Base-by-base conservation (phyloP, 805 yeast species). In the Peterozyma xylosa region DNA sequence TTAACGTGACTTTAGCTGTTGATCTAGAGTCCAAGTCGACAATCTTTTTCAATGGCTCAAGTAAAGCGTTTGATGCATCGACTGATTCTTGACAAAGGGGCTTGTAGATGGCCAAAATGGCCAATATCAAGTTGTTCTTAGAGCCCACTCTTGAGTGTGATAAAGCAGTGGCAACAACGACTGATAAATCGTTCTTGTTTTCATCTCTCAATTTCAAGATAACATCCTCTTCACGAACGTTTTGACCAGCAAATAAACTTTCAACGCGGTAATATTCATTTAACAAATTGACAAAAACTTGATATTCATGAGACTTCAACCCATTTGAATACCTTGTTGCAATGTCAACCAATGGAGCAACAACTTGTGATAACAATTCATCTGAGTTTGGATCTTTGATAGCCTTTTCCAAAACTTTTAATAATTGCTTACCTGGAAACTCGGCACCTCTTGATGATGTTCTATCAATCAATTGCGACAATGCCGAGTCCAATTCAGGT, bases 101-200 rank as follows among this genome's bases (percentile, higher is more conserved):
- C 63, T 85, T 89, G 63, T 90, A 91, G 46, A 78, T 82, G 48
- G 81, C 79, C 58, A 91, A 72, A 50, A 93, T 84, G 32, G 96
- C 96, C 59, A 87, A 71, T 42, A 93, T 73, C 59, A 95, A 76
- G 62, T 84, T 87, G 69, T 89, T 93, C 74, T 90, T 93, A 39
- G 96, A 88, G 42, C 95, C 85, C 32, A 90, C 93, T 61, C 96
- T 82, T 14, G 95, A 79, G 64, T 95, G 99, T 11, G 98, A 90
- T 59, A 90, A 74, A 30, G 84, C 88, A 44, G 75, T 73, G 47
- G 69, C 55, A 43, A 87, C 82, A 44, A 91, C 98, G 57, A 76
- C 78, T 38, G 72, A 69, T 59, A 91, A 73, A 48, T 84, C 82
- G 42, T 81, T 76, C 61, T 84, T 81, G 70, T 89, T 76, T 62